Base-by-base conservation (phyloP, 1,284 basidiomycete genomes). In the Lentinus polychrous region DNA sequence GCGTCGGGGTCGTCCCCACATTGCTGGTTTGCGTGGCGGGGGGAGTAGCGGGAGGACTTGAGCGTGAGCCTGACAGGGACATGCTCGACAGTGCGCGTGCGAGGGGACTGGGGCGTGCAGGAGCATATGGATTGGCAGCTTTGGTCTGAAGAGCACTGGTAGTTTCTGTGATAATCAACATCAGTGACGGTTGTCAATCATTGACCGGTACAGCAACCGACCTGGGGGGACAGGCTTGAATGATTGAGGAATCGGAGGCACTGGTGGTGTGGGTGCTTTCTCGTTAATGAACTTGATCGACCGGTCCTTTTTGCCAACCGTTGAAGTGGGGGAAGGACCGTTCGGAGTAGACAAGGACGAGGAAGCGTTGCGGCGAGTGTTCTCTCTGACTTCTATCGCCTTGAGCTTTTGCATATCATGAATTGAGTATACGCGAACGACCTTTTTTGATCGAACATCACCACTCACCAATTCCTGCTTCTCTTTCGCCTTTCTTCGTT, bases 291-390 rank as follows among this genome's bases (percentile, higher is more conserved):
- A 46, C 37, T 46, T 36, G 41, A 49, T 33, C 4, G 40, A 27
- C 15, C 45, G 15, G 5, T 38, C 22, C 17, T 37, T 35, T 17
- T 23, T 43, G 40, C 50, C 55, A 49, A 2, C 49, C 57, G 15
- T 47, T 43, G 17, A 53, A 52, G 22, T 46, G 15, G 23, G 48
- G 36, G 48, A 52, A 54, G 17, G 56, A 39, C 18, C 60, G 58
- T 23, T 50, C 51, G 49, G 59, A 57, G 35, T 53, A 54, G 47
- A 42, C 33, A 20, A 47, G 42, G 37, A 57, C 47, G 47, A 55
- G 32, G 52, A 45, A 1, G 73, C 68, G 49, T 74, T 74, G 45
- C 61, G 65, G 15, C 66, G 57, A 3, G 73, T 74, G 55, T 75
- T 75, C 51, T 67, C 65, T 44, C 61, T 54, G 37, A 67, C 60